These are phyloP conservation scores for Nothomitra cinnamomea DNA, from an alignment of 2,329 filamentous ascomycete species.

Conservation along the genomic window DNA sequence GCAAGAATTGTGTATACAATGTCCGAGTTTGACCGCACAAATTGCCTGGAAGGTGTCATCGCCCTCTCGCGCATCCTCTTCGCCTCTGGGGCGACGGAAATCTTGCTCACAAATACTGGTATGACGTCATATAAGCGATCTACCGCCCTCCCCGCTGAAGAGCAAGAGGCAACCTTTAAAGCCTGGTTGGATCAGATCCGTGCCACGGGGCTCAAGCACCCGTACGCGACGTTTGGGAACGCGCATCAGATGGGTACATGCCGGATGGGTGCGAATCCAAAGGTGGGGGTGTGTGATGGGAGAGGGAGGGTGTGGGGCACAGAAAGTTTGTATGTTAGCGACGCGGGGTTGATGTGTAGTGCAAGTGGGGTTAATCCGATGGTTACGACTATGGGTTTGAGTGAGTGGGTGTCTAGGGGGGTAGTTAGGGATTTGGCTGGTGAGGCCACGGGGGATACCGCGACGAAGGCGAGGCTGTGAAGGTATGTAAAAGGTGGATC, in stretches of 20 bases:
- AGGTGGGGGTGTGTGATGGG: slow-evolving; percentile 29
- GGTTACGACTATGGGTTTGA: slow-evolving; percentile 33
- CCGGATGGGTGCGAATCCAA: slow-evolving; percentile 29
- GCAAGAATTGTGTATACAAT: slow-evolving; percentile 52
- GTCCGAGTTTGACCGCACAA: slow-evolving; percentile 52
- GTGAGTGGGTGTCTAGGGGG: slow-evolving; percentile 27
- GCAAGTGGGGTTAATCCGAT: slow-evolving; percentile 35
- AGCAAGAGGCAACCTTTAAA: slow-evolving; percentile 36
- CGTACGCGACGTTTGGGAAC: slow-evolving; percentile 27
- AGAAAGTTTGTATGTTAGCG: slow-evolving; percentile 28
- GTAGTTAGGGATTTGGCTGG: slow-evolving; percentile 16
- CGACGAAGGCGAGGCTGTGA: not conserved
- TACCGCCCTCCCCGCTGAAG: slow-evolving; percentile 8
- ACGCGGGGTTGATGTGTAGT: slow-evolving; percentile 33
- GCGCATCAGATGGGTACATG: slow-evolving; percentile 36
- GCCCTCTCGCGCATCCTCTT: slow-evolving; percentile 62
- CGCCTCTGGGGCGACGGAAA: slow-evolving; percentile 63
- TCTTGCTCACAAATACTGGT: slow-evolving; percentile 34
- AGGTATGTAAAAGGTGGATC: too few species aligned
- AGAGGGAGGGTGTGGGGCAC: slow-evolving; percentile 30
- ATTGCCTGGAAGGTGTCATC: slow-evolving; percentile 54
- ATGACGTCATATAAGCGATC: too few species aligned
- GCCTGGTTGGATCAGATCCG: slow-evolving; percentile 35
- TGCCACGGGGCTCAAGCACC: slow-evolving; percentile 26
- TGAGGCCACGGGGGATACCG: not conserved